These are phyloP conservation scores for Penicillium polonicum DNA, from an alignment of 2,329 filamentous ascomycete genomes.

Conservation along the genomic window DNA sequence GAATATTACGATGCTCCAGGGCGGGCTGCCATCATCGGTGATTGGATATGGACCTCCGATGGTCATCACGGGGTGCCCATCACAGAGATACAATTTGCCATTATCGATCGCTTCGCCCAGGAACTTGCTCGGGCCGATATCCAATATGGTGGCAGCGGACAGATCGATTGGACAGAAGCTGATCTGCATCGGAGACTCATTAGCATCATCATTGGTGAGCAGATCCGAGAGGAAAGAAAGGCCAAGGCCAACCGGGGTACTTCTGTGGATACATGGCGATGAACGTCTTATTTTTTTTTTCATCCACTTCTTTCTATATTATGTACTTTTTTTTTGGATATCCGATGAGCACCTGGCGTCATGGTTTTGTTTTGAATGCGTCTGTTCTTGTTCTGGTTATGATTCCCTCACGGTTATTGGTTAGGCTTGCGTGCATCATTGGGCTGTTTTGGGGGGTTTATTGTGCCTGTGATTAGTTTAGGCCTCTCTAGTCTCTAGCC, in stretches of 20 bases:
- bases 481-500: not conserved
- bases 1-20: constrained; percentile 37
- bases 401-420: constrained; percentile 22
- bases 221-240: constrained; percentile 44
- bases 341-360: constrained; percentile 14
- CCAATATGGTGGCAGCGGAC: constrained; percentile 38
- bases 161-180: constrained; percentile 45
- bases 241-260: constrained; percentile 25
- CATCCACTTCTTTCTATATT: constrained; percentile 10
- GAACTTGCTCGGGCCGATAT: constrained; percentile 37
- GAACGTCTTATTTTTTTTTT: constrained; percentile 15
- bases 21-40: constrained; percentile 42
- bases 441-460: constrained; percentile 10
- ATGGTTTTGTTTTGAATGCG: constrained; percentile 16
- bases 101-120: constrained; percentile 42
- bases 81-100: constrained; percentile 44
- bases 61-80: constrained; percentile 42
- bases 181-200: constrained; percentile 46
- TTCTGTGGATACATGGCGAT: constrained; percentile 31
- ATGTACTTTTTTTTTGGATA: constrained; percentile 9
- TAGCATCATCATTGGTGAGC: constrained; percentile 49
- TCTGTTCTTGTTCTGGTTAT: constrained; percentile 12
- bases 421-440: constrained; percentile 10
- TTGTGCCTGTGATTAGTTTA: constrained; percentile 1
- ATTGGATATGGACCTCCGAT: constrained; percentile 46